Conservation (phyloP, 768 basidiomycete genomes). For the Russula sp. region DNA sequence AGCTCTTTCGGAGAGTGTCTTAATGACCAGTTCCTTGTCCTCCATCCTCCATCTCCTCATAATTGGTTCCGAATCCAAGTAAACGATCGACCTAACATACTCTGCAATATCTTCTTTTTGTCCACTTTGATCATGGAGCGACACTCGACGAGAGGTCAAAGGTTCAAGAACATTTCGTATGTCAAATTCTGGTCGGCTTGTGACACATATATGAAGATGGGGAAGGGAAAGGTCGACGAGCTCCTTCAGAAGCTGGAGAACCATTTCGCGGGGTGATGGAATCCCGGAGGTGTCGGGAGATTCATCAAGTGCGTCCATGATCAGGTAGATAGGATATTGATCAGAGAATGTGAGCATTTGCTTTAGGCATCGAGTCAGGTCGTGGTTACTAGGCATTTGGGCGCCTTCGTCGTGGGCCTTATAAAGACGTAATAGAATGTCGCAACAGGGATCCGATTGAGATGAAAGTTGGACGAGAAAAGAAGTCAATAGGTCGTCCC, state of each 20-base stretch:
- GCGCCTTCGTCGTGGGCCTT: not conserved
- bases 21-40: not conserved
- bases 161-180: not conserved
- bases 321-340: not conserved
- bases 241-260: not conserved
- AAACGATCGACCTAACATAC: not conserved
- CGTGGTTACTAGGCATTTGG: not conserved
- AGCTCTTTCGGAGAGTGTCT: not conserved
- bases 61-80: not conserved
- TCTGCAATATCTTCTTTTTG: not conserved
- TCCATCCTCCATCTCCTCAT: not conserved
- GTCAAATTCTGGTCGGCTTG: not conserved
- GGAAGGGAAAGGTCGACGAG: not conserved
- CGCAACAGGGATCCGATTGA: not conserved
- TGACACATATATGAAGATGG: not conserved
- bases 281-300: not conserved
- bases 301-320: conserved; percentile 11
- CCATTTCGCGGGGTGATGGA: conserved; percentile 1
- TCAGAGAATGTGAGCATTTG: not conserved
- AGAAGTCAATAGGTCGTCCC: not conserved
- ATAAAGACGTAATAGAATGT: conserved; percentile 1
- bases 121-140: not conserved
- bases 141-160: not conserved
- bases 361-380: not conserved
- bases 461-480: not conserved